Conservation (phyloP, 495 filamentous ascomycete genomes). For the Trichoderma virens region DNA sequence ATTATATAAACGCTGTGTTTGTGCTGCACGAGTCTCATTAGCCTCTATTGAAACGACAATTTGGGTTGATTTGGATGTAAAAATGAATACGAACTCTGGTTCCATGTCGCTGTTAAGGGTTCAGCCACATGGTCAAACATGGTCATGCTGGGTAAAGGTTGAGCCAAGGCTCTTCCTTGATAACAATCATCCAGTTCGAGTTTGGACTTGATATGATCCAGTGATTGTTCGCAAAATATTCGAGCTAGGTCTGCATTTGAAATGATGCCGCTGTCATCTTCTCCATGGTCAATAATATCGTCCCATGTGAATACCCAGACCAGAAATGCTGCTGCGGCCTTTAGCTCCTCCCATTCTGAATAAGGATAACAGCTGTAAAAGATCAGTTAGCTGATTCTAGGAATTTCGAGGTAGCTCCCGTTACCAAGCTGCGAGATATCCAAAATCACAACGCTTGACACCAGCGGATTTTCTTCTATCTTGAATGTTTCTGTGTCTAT, state of each 20-base stretch:
- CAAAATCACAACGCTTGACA: background rate
- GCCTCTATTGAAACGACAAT: background rate
- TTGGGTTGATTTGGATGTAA: background rate
- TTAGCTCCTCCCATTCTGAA: background rate
- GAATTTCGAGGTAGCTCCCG: background rate
- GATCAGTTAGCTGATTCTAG: background rate
- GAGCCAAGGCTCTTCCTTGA: background rate
- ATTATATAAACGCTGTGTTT: background rate
- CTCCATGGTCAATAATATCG: background rate
- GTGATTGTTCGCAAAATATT: background rate
- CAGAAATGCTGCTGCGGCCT: background rate
- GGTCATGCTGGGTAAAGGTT: background rate
- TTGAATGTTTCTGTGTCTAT: background rate
- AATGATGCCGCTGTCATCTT: background rate
- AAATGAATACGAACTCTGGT: background rate
- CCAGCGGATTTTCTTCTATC: background rate
- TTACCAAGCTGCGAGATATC: background rate
- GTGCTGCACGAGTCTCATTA: background rate
- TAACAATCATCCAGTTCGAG: background rate
- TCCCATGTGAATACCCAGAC: background rate
- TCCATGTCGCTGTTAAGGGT: background rate
- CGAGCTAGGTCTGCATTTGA: background rate
- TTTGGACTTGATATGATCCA: background rate
- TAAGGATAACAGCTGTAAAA: background rate
- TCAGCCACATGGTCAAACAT: background rate